phyloP scores from a whole-genome alignment of 331 rosid species.

The Saraca asoca region DNA sequence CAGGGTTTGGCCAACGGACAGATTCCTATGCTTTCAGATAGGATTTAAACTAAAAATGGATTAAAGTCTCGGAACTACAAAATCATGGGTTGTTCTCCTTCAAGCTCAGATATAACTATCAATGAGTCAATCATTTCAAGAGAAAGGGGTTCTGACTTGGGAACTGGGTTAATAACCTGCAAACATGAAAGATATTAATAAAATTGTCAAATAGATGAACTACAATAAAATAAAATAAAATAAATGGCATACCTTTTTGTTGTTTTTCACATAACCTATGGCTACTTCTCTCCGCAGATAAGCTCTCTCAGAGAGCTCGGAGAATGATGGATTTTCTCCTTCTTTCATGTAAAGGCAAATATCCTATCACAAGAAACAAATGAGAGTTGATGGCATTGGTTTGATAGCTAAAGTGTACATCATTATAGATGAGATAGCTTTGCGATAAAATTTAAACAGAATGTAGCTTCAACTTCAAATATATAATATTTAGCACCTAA shows the following conservation, averaged over 20 bases:
- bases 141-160: slow-evolving; percentile 81
- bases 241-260: slow-evolving; percentile 60
- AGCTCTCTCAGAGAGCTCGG: slow-evolving; percentile 86
- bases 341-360: slow-evolving; percentile 76
- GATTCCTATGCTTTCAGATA: slow-evolving; percentile 14
- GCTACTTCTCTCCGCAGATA: slow-evolving; percentile 85
- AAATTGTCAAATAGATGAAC: slow-evolving; percentile 12
- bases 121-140: slow-evolving; percentile 74
- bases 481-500: not conserved
- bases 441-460: not conserved
- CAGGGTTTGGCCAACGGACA: not conserved
- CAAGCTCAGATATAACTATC: slow-evolving; percentile 90
- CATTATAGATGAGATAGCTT: not conserved
- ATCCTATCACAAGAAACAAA: slow-evolving; percentile 50
- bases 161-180: slow-evolving; percentile 89
- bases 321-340: slow-evolving; percentile 86
- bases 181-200: slow-evolving; percentile 37
- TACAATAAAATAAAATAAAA: slow-evolving; percentile 18
- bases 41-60: slow-evolving; percentile 6
- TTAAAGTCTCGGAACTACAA: slow-evolving; percentile 25
- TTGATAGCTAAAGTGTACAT: slow-evolving; percentile 12
- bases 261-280: slow-evolving; percentile 82
- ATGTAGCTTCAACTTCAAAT: not conserved
- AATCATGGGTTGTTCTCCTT: slow-evolving; percentile 73
- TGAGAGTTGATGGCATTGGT: slow-evolving; percentile 27